phyloP scores from a whole-genome alignment of 164 flowering plant species.

The Macadamia integrifolia region DNA sequence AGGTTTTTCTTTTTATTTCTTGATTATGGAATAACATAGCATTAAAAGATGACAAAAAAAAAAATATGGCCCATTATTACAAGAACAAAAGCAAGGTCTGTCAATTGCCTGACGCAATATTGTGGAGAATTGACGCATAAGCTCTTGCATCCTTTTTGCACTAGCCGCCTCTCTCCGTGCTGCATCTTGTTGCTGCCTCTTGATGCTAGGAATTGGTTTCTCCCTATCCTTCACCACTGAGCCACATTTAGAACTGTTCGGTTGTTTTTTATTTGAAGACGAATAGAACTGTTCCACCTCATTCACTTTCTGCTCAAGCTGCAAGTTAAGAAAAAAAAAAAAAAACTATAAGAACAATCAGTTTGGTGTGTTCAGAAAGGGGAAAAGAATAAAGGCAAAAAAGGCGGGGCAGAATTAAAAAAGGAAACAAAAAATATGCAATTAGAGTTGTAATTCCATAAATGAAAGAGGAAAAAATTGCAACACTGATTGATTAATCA shows the following conservation, averaged over 20 bases:
- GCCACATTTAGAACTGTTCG: conserved; percentile 41
- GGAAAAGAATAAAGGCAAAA: neutral
- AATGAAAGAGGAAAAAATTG: no score
- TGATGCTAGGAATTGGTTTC: conserved; percentile 32
- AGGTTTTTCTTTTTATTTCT: no score
- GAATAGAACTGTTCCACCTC: conserved; percentile 63
- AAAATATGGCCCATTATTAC: no score
- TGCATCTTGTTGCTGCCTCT: conserved; percentile 64
- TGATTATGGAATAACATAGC: no score
- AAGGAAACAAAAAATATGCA: no score
- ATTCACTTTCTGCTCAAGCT: conserved; percentile 70
- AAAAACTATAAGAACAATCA: no score
- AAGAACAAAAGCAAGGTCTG: neutral
- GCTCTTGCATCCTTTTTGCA: conserved; percentile 84
- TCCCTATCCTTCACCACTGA: conserved; percentile 55
- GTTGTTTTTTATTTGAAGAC: conserved; percentile 5
- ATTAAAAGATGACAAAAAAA: no score
- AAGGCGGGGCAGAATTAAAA: neutral
- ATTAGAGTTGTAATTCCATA: no score
- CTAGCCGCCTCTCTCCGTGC: conserved; percentile 54
- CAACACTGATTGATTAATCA: no score
- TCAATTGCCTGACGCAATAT: conserved; percentile 56
- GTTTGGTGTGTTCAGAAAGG: neutral
- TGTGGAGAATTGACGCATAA: conserved; percentile 69
- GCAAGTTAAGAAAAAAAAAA: conserved; percentile 15